These are phyloP conservation scores for Amoeboaphelidium protococcarum DNA, from an alignment of 371 early-diverging fungal genomes.

Conservation along the genomic window DNA sequence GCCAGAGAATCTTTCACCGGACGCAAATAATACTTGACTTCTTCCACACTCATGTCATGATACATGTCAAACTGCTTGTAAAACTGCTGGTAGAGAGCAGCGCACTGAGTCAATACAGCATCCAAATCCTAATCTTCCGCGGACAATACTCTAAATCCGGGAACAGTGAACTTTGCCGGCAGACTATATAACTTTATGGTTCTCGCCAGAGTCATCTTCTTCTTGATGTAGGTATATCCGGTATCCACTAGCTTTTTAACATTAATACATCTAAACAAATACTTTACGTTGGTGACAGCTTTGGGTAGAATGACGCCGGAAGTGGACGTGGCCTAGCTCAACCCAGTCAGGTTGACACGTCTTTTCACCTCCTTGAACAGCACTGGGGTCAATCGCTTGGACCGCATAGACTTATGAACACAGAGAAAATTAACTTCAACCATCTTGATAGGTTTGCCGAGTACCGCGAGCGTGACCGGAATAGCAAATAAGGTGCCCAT, in stretches of 20 bases:
- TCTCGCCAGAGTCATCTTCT: slow-evolving; percentile 41
- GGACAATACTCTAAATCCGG: slow-evolving; percentile 52
- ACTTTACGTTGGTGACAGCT: too few relatives aligned
- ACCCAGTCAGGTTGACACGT: slow-evolving; percentile 68
- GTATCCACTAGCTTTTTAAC: slow-evolving; percentile 77
- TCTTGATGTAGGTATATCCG: slow-evolving; percentile 51
- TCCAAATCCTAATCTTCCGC: slow-evolving; percentile 47
- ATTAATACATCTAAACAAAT: slow-evolving; percentile 72
- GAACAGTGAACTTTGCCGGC: slow-evolving; percentile 25
- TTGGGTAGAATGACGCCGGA: slow-evolving; percentile 72
- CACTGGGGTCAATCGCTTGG: slow-evolving; percentile 88
- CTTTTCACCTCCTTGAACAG: slow-evolving; percentile 95
- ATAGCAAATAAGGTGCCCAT: slow-evolving; percentile 87
- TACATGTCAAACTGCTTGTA: slow-evolving; percentile 35
- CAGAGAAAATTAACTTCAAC: slow-evolving; percentile 98
- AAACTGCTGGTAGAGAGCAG: slow-evolving; percentile 37
- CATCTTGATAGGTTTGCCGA: slow-evolving; percentile 25
- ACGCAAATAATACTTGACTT: slow-evolving; percentile 71
- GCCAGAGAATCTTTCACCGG: slow-evolving; percentile 56
- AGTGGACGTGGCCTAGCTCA: slow-evolving; percentile 96
- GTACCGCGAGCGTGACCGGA: slow-evolving; percentile 45
- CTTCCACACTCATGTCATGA: slow-evolving; percentile 47
- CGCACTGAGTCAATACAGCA: slow-evolving; percentile 35
- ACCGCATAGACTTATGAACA: slow-evolving; percentile 78
- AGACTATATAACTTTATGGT: slow-evolving; percentile 41